Conservation (phyloP, 768 basidiomycete species). For the Pleurotus platypus region DNA sequence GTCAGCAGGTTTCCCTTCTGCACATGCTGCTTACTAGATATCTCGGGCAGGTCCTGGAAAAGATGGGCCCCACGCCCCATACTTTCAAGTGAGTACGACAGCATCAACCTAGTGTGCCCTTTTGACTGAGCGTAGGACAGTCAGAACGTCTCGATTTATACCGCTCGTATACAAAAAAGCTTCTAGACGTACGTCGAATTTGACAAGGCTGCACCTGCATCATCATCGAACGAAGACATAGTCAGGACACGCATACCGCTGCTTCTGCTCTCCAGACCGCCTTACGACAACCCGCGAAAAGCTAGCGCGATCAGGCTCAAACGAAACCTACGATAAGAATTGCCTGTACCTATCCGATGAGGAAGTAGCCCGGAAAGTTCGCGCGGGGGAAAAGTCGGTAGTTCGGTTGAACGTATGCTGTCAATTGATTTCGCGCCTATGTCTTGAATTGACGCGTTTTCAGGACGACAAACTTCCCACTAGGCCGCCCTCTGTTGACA, state of each 20-base stretch:
- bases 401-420: slow-evolving; percentile 81
- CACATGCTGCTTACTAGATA: neutral
- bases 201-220: neutral
- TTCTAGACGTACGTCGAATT: slow-evolving; percentile 66
- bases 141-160: slow-evolving; percentile 90
- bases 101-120: neutral
- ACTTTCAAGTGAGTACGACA: slow-evolving; percentile 63
- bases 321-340: slow-evolving; percentile 81
- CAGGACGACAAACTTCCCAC: slow-evolving; percentile 59
- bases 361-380: slow-evolving; percentile 71
- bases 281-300: slow-evolving; percentile 66
- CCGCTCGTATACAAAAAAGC: slow-evolving; percentile 61
- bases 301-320: slow-evolving; percentile 70
- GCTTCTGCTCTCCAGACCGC: slow-evolving; percentile 83
- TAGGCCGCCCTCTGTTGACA: slow-evolving; percentile 51
- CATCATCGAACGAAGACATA: slow-evolving; percentile 23
- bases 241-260: slow-evolving; percentile 90
- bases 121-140: slow-evolving; percentile 30
- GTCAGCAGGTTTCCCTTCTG: slow-evolving; percentile 42
- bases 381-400: slow-evolving; percentile 73
- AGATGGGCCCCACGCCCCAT: slow-evolving; percentile 77
- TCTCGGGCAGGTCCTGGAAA: slow-evolving; percentile 63
- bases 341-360: slow-evolving; percentile 87
- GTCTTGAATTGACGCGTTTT: neutral
- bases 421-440: slow-evolving; percentile 6